These are phyloP conservation scores for Colletotrichum spinosum DNA, from an alignment of 2,329 filamentous ascomycete genomes.

Conservation along the genomic window DNA sequence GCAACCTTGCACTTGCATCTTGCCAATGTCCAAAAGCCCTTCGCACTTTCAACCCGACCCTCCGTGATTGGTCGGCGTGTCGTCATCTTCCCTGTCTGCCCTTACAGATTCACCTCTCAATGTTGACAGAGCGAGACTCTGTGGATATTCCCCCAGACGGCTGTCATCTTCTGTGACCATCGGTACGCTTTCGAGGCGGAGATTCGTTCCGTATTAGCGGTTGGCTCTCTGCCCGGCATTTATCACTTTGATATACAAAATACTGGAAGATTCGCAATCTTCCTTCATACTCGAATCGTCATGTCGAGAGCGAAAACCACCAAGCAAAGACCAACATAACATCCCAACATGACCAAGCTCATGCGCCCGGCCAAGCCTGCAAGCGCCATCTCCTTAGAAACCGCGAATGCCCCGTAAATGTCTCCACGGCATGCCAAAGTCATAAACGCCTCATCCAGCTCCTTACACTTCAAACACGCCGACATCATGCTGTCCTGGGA, in stretches of 20 bases:
- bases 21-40: slow-evolving; percentile 1
- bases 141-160: neutral
- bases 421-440: slow-evolving; percentile 20
- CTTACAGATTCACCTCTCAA: neutral
- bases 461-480: slow-evolving; percentile 26
- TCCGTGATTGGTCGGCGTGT: neutral
- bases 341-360: slow-evolving; percentile 17
- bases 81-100: neutral
- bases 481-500: slow-evolving; percentile 27
- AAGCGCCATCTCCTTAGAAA: neutral
- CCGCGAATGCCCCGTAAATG: slow-evolving; percentile 21
- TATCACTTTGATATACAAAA: slow-evolving; percentile 28
- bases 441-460: slow-evolving; percentile 37
- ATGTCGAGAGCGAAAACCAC: slow-evolving; percentile 10
- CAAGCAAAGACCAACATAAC: slow-evolving; percentile 12
- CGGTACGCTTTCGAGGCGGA: neutral
- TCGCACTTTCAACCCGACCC: neutral
- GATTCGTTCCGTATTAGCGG: slow-evolving; percentile 18
- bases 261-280: slow-evolving; percentile 8
- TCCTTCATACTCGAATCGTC: slow-evolving; percentile 16
- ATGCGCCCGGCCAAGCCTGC: slow-evolving; percentile 19
- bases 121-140: neutral
- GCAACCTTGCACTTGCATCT: slow-evolving; percentile 23
- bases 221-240: slow-evolving; percentile 14
- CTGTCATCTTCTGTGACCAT: too few species aligned